A percentile compares a stretch with the other conserved stretches of the same genome.
phyloP scores from a whole-genome alignment of 1,284 basidiomycete species.

The Irpex rosettiformis region DNA sequence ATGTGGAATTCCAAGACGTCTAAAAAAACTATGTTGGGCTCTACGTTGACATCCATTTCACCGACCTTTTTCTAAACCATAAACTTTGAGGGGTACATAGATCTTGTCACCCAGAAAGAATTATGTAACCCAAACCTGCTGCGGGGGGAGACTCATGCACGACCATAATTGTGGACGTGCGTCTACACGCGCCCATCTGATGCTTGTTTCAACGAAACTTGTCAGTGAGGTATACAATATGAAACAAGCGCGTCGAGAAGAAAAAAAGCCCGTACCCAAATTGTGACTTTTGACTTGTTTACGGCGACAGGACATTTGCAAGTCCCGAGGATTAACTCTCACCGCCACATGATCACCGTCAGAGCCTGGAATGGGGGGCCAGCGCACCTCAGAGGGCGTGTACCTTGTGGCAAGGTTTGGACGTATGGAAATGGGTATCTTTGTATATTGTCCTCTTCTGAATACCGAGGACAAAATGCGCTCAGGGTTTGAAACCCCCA shows the following conservation, averaged over 20 bases:
- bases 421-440: too few species aligned
- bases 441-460: too few species aligned
- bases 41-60: neutral
- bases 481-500: neutral
- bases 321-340: neutral
- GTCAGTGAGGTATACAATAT: neutral
- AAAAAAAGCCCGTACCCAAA: neutral
- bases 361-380: too few species aligned
- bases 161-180: too few species aligned
- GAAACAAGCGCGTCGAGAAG: neutral
- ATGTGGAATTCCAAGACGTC: too few species aligned
- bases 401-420: too few species aligned
- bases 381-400: too few species aligned
- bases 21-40: too few species aligned
- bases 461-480: neutral
- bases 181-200: neutral
- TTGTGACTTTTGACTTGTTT: neutral
- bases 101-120: too few species aligned
- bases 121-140: too few species aligned
- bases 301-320: neutral
- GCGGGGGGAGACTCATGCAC: too few species aligned
- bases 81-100: too few species aligned
- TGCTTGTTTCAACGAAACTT: neutral
- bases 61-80: neutral
- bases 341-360: neutral